Evolutionary conservation across 2,329 filamentous ascomycete genomes (phyloP), one percentile per base, ranked within the genome.

Genomic region (Cadophora malorum): DNA sequence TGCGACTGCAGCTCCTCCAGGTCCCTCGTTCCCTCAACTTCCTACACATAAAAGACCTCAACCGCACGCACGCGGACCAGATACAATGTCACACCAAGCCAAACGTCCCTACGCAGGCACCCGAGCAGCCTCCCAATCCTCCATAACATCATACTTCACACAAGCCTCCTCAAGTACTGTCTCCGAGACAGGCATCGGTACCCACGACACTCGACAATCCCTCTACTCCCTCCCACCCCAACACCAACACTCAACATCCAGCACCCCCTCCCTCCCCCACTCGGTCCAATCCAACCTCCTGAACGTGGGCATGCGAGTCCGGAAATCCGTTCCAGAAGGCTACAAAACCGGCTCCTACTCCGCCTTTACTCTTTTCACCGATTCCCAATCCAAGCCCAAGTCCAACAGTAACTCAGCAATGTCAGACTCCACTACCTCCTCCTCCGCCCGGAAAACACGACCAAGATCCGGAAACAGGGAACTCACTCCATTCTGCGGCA

Each of bases 311-410:
- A 97, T 97, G 94, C 90, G 95, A 28, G 86, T 98, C 62, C 91
- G 95, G 77, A 98, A 98, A 82, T 92, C 92, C 12, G 91, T 98
- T 8, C 91, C 93, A 0, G 94, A 97, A 78, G 95, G 95, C 68
- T 97, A 97, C 85, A 96, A 97, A 82, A 97, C 92, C 1, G 86
- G 86, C 71, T 52, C 50, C 63, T 81, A 83, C 76, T 79, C 78
- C 69, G 82, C 81, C 72, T 88, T 87, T 76, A 81, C 83, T 58
- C 79, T 88, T 25, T 88, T 85, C 79, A 77, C 80, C 63, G 82
- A 84, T 66, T 8, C 35, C 75, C 74, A 63, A 72, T 69, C 53
- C 74, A 49, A 49, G 7, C 6, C 75, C 10, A 35, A 5, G 23
- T 28, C 38, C 52, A 41, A 23, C 25, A 12, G n/a, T n/a, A n/a